Percentiles rank a stretch among this genome's conserved stretches.
Evolutionary conservation across 2,329 filamentous ascomycete genomes (phyloP).

Genomic region (Fusarium devonianum): DNA sequence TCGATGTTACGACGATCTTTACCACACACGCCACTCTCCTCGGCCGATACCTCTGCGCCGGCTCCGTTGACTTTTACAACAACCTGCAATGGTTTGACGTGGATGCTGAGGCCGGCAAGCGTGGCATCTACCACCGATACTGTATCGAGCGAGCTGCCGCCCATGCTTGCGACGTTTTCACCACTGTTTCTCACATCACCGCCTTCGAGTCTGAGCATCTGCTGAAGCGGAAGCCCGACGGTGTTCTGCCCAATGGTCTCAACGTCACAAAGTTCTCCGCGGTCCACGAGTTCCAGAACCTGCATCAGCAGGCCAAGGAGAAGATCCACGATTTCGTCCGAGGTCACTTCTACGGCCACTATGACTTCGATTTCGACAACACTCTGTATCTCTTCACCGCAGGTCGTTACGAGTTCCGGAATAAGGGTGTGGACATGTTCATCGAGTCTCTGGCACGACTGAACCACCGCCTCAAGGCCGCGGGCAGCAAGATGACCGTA

Average conservation of each 20-base stretch:
- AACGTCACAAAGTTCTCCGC: slow-evolving; percentile 98
- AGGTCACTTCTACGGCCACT: slow-evolving; percentile 97
- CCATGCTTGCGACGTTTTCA: slow-evolving; percentile 95
- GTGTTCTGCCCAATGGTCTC: slow-evolving; percentile 92
- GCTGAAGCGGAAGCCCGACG: slow-evolving; percentile 96
- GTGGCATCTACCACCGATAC: slow-evolving; percentile 97
- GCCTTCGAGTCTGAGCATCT: slow-evolving; percentile 98
- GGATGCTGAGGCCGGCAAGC: slow-evolving; percentile 94
- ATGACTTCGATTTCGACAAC: slow-evolving; percentile 95
- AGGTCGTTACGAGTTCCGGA: slow-evolving; percentile 95
- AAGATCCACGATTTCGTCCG: slow-evolving; percentile 99
- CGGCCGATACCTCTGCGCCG: slow-evolving; percentile 94
- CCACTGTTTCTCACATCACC: slow-evolving; percentile 97
- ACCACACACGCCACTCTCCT: slow-evolving; percentile 96
- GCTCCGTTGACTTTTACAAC: slow-evolving; percentile 99
- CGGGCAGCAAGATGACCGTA: slow-evolving; percentile 89
- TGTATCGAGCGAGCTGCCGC: slow-evolving; percentile 95
- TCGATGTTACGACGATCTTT: slow-evolving; percentile 97
- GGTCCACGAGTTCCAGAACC: slow-evolving; percentile 98
- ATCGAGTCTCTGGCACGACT: slow-evolving; percentile 94
- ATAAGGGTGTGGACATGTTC: slow-evolving; percentile 99
- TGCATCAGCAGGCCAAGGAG: slow-evolving; percentile 95
- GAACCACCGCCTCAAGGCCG: slow-evolving; percentile 88
- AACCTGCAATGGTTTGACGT: slow-evolving; percentile 97
- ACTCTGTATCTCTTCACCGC: slow-evolving; percentile 98